Base-by-base conservation (phyloP, 768 basidiomycete species). In the Nidularia pulvinata region DNA sequence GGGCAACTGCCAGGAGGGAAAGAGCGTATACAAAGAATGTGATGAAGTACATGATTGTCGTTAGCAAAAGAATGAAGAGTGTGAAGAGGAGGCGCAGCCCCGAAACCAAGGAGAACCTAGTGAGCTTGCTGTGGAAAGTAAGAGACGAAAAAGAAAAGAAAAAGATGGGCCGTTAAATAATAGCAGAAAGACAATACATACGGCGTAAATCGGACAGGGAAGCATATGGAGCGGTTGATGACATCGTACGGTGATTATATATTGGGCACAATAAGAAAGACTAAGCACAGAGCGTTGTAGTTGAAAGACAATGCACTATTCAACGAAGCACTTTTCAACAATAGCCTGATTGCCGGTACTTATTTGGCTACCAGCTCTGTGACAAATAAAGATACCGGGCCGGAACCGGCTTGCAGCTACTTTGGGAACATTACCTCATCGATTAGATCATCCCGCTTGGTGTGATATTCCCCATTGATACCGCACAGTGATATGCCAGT, bases 71-170 rank as follows among this genome's bases (percentile, higher is more conserved):
- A 39, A 56, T 46, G 54, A 59, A 54, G 36, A 54, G 33, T 51
- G 36, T 50, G n/a, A 36, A 39, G 14, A 10, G 22, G 34, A 49
- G 59, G 59, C 61, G 50, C 61, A 50, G 61, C 56, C 59, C 33
- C 55, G 16, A 9, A 43, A 45, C 43, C n/a, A 22, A 16, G 34
- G n/a, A 42, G 14, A 34, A 10, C 46, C 19, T 19, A 19, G 19
- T 19, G 19, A 19, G 19, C 19, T 19, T 19, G 19, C 19, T 19
- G 19, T 19, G 1, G 19, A 19, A 19, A 1, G 46, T 10, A 2
- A 46, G 22, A 11, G 10, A 10, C n/a, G 14, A 32, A 35, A 7
- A 49, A 32, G 9, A 49, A 13, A 7, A 6, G 10, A 34, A 34
- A 22, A 49, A 13, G 19, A 7, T 7, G 48, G 13, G 7, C 13